Conservation (phyloP, 2,329 filamentous ascomycete genomes). For the Claviceps arundinis region DNA sequence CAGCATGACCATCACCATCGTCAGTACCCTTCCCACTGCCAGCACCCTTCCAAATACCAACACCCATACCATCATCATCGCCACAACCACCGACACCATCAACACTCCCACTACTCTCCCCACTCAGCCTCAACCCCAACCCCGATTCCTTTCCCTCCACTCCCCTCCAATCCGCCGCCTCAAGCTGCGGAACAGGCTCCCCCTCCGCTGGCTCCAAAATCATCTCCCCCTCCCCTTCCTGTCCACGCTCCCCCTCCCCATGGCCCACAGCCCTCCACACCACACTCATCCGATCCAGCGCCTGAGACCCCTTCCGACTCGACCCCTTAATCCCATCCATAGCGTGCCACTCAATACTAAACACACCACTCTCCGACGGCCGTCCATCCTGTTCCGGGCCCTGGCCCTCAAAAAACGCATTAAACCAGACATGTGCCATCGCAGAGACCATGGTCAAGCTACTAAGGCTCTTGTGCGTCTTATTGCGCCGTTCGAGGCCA, state of each 20-base stretch:
- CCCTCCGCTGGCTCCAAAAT: constrained; percentile 51
- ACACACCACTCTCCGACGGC: constrained; percentile 52
- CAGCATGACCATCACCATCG: no score
- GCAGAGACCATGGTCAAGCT: constrained; percentile 84
- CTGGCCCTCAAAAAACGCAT: constrained; percentile 78
- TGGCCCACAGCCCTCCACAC: constrained; percentile 53
- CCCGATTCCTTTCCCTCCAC: constrained; percentile 39
- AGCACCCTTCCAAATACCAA: no score
- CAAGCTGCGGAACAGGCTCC: constrained; percentile 56
- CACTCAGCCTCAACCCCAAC: constrained; percentile 57
- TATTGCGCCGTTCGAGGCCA: constrained; percentile 75
- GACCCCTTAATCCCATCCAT: constrained; percentile 96
- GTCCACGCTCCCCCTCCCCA: no score
- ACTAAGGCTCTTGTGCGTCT: constrained; percentile 61
- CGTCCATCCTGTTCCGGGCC: constrained; percentile 55
- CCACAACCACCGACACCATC: neutral
- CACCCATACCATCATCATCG: constrained; percentile 5
- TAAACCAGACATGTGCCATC: constrained; percentile 95
- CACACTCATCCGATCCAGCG: constrained; percentile 70
- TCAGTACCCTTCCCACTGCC: no score
- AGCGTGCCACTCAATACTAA: constrained; percentile 44
- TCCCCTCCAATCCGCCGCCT: constrained; percentile 63
- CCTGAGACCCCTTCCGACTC: constrained; percentile 64
- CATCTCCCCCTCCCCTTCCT: constrained; percentile 14
- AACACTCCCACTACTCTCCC: constrained; percentile 53